These are phyloP conservation scores for Adiantum capillusveneris DNA, from an alignment of 75 land plant genomes.

Conservation along the genomic window DNA sequence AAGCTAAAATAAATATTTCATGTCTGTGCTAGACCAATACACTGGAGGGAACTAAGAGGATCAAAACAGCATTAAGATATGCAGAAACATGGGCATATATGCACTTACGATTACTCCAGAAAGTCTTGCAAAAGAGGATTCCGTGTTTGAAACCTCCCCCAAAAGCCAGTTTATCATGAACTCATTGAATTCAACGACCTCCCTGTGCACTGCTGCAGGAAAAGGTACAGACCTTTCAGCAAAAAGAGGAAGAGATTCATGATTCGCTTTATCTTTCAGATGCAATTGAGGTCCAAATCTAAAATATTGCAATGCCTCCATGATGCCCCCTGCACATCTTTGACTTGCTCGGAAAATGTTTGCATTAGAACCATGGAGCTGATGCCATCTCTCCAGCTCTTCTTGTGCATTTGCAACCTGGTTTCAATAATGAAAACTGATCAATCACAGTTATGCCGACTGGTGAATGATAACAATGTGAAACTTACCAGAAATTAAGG, in stretches of 20 bases:
- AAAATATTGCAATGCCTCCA: conserved; percentile 29
- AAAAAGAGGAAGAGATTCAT: conserved; percentile 1
- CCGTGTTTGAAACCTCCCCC: conserved; percentile 26
- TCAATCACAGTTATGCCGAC: not conserved
- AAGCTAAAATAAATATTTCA: too few relatives aligned
- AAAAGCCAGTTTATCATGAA: conserved; percentile 33
- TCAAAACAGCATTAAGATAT: too few relatives aligned
- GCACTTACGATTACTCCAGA: conserved; percentile 32
- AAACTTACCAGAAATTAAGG: not conserved
- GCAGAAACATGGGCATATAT: not conserved
- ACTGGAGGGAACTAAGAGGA: too few relatives aligned
- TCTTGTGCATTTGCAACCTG: conserved; percentile 48
- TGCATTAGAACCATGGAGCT: conserved; percentile 5
- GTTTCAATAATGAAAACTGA: not conserved
- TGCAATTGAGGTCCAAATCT: conserved; percentile 26
- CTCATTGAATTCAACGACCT: conserved; percentile 35
- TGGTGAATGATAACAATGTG: not conserved
- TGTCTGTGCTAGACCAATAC: too few relatives aligned
- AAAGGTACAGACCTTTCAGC: not conserved
- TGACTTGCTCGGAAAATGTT: conserved; percentile 21
- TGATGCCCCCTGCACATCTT: conserved; percentile 41
- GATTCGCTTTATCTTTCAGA: conserved; percentile 22
- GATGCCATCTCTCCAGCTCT: conserved; percentile 37
- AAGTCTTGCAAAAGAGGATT: conserved; percentile 20
- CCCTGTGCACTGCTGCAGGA: conserved; percentile 33